Percentiles rank a stretch among this genome's conserved stretches.
Conservation (phyloP, 2,329 filamentous ascomycete species). For the Diplodia mutila region DNA sequence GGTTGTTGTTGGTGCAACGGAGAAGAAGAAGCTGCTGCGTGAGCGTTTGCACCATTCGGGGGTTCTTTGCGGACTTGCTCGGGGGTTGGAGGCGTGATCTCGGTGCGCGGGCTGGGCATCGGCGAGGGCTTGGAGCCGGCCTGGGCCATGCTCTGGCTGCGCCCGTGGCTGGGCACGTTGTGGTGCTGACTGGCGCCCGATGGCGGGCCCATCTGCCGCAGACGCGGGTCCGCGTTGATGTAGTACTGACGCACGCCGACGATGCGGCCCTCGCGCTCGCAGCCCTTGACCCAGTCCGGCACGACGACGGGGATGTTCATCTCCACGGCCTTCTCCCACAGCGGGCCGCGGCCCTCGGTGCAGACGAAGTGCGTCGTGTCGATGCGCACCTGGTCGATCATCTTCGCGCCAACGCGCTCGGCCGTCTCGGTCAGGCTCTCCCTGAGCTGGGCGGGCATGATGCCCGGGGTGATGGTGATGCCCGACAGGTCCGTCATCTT, state of each 20-base stretch:
- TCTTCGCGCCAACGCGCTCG: slow-evolving; percentile 87
- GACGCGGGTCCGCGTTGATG: slow-evolving; percentile 77
- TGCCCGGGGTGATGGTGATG: slow-evolving; percentile 89
- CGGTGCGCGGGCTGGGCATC: slow-evolving; percentile 50
- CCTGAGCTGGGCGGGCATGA: slow-evolving; percentile 73
- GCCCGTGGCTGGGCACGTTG: slow-evolving; percentile 26
- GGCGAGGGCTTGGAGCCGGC: slow-evolving; percentile 32
- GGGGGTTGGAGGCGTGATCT: slow-evolving; percentile 57
- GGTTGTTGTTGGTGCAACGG: not conserved
- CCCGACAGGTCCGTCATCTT: slow-evolving; percentile 98
- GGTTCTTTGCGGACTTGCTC: slow-evolving; percentile 37
- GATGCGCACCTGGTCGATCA: slow-evolving; percentile 87
- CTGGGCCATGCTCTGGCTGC: slow-evolving; percentile 31
- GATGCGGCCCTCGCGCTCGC: slow-evolving; percentile 88
- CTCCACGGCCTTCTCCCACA: slow-evolving; percentile 96
- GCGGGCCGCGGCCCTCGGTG: slow-evolving; percentile 83
- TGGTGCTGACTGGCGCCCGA: slow-evolving; percentile 30
- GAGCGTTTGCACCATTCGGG: slow-evolving; percentile 33
- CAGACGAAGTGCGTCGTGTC: slow-evolving; percentile 99
- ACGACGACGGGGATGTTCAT: slow-evolving; percentile 97
- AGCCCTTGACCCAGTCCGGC: slow-evolving; percentile 97
- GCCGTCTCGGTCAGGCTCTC: slow-evolving; percentile 76
- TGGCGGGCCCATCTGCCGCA: slow-evolving; percentile 56
- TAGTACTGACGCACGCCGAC: slow-evolving; percentile 96
- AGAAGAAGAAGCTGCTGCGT: slow-evolving; percentile 25